Base-by-base conservation (phyloP, 305 asterid species). In the Fraxinus dipetala region DNA sequence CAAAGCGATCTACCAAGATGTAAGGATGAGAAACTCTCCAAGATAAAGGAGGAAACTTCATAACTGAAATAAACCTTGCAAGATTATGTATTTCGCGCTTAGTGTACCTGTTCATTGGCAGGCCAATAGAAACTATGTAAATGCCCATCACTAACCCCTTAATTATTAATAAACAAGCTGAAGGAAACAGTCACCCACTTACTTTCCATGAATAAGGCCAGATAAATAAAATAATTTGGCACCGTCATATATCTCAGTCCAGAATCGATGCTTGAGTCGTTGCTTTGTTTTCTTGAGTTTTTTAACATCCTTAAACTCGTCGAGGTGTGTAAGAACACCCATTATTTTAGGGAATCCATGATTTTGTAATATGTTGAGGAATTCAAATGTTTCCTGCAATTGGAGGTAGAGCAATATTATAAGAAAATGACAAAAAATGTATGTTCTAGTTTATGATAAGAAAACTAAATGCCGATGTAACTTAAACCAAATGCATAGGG, bases 301-400 rank as follows among this genome's bases (percentile, higher is more conserved):
- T 89, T 96, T 94, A 72, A 89, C 97, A 85, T 96, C 99, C 92
- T 93, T 92, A 91, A 96, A 96, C 88, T 93, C 89, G 89, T 96
- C 99, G 77, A 94, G 87, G 87, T 96, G 98, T 80, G 99, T 96
- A 77, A 96, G 99, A 83, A 96, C 99, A 75, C 99, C 99, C 98
- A 96, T 96, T 72, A 96, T 95, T 90, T 89, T 94, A 75, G 99
- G 98, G 86, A 96, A 96, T 77, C 99, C 99, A 86, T 96, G 99
- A 87, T 92, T 95, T 88, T 96, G 98, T 90, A 96, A 59, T 85
- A 94, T 94, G 91, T 96, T 96, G 31, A 96, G 98, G 89, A 94
- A 96, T 84, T 96, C 99, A 86, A 96, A 96, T 0, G 97, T 91
- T 89, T 96, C 99, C 99, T 94, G 90, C 81, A 91, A 84, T 83